Evolutionary conservation across 345 rosid species (phyloP).

Genomic region (Syzygium oleosum): DNA sequence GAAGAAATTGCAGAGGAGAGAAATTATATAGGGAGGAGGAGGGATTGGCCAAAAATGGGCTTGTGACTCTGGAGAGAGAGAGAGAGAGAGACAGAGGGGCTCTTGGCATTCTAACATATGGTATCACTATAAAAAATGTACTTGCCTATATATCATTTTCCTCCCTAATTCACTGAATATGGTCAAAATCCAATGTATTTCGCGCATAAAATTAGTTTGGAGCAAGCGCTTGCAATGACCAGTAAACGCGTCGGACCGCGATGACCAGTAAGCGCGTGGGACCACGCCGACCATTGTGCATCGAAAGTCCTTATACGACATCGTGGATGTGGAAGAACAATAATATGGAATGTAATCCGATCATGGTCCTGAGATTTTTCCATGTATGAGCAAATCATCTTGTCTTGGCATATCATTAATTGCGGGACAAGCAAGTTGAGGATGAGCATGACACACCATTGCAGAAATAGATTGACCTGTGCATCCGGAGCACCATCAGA

Average conservation of each 20-base stretch:
- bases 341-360: background rate
- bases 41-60: background rate
- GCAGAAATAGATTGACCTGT: background rate
- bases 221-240: background rate
- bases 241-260: background rate
- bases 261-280: background rate
- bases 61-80: background rate
- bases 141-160: background rate
- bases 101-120: background rate
- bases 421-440: background rate
- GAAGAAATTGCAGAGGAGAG: background rate
- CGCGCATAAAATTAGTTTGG: background rate
- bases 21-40: background rate
- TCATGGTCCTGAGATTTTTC: background rate
- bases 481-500: background rate
- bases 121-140: background rate
- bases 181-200: background rate
- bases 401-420: background rate
- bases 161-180: background rate
- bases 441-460: background rate
- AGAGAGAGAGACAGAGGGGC: background rate
- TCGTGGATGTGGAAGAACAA: background rate
- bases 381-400: background rate
- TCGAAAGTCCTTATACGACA: background rate
- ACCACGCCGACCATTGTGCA: background rate